These are phyloP conservation scores for Phaeotremella skinneri DNA, from an alignment of 768 basidiomycete species.

Conservation along the genomic window DNA sequence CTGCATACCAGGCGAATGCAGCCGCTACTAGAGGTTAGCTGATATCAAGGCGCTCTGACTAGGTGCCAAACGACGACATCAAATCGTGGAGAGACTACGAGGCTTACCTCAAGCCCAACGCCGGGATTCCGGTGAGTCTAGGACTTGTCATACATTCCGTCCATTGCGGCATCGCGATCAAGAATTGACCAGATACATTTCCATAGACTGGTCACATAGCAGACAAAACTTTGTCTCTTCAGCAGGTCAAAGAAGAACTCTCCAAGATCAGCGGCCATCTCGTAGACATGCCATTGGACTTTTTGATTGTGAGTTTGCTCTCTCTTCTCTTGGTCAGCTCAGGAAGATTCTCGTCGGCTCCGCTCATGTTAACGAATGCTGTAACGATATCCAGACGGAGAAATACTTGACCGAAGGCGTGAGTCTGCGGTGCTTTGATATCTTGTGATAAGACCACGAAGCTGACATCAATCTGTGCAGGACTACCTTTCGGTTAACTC, in stretches of 20 bases:
- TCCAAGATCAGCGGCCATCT: slow-evolving; percentile 57
- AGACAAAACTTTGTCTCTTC: slow-evolving; percentile 61
- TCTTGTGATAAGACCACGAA: not conserved
- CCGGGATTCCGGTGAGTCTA: slow-evolving; percentile 53
- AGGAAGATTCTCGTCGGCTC: not conserved
- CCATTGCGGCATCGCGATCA: slow-evolving; percentile 9
- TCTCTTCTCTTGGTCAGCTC: not conserved
- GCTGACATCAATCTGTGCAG: slow-evolving; percentile 8
- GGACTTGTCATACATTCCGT: not conserved
- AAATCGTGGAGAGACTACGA: slow-evolving; percentile 75
- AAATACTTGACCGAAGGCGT: slow-evolving; percentile 40
- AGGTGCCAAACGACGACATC: slow-evolving; percentile 70
- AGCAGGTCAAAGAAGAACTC: slow-evolving; percentile 73
- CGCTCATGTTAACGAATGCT: not conserved
- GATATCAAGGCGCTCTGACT: not conserved
- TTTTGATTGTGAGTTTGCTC: slow-evolving; percentile 41
- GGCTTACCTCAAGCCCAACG: slow-evolving; percentile 49
- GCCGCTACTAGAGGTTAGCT: not conserved
- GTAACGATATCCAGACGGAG: slow-evolving; percentile 18
- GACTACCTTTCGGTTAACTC: slow-evolving; percentile 22
- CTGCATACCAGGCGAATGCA: not conserved
- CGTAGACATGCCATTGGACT: slow-evolving; percentile 54
- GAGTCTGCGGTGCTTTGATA: not conserved
- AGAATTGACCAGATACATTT: slow-evolving; percentile 26
- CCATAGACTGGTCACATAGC: slow-evolving; percentile 74